Evolutionary conservation across 1,139 yeast genomes (phyloP).

Genomic region (Pichia sp.): DNA sequence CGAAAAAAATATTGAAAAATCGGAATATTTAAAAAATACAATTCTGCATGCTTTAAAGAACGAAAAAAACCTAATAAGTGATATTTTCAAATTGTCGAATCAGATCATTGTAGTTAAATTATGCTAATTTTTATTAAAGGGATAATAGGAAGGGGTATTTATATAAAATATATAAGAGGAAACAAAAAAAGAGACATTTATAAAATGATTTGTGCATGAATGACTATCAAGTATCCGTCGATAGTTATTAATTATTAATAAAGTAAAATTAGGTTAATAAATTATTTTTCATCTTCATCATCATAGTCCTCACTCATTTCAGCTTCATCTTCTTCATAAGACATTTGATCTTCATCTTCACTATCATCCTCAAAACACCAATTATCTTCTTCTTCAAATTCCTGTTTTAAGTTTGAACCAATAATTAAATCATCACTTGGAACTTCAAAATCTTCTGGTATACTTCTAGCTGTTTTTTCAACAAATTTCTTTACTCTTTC

Average conservation of each 20-base stretch:
- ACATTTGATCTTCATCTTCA: conserved; percentile 25
- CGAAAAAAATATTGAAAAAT: background rate
- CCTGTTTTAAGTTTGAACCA: conserved; percentile 19
- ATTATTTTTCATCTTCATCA: conserved; percentile 25
- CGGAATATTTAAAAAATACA: no score
- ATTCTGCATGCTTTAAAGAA: no score
- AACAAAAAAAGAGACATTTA: background rate
- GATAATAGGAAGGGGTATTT: background rate
- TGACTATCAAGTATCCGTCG: background rate
- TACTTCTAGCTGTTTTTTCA: conserved; percentile 73
- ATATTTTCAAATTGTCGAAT: background rate
- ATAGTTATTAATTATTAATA: background rate
- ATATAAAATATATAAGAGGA: background rate
- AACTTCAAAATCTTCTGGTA: conserved; percentile 80
- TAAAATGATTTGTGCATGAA: background rate
- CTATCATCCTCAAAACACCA: conserved; percentile 23
- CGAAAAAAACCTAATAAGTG: no score
- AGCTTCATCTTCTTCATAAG: conserved; percentile 37
- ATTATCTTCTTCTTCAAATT: conserved; percentile 30
- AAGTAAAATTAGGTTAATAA: background rate
- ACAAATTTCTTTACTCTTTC: conserved; percentile 76
- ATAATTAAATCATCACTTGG: conserved; percentile 35
- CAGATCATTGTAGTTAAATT: background rate
- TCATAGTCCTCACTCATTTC: conserved; percentile 33
- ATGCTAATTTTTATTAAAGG: background rate